Percentiles rank a stretch among this genome's conserved stretches.
These are phyloP conservation scores for Ustulina deusta DNA, from an alignment of 2,329 filamentous ascomycete species.

Conservation along the genomic window DNA sequence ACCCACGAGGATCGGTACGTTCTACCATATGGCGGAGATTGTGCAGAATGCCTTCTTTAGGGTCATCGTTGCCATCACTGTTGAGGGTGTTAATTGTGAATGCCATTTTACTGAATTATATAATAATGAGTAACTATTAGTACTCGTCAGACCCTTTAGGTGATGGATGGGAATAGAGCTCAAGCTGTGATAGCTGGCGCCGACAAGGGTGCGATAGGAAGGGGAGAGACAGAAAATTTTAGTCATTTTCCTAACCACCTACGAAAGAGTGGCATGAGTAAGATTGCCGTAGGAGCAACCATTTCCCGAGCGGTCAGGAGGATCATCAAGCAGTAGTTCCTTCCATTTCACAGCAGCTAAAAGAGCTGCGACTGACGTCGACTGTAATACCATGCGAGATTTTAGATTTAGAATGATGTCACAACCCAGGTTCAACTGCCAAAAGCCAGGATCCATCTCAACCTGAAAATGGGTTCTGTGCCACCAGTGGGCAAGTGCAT, in stretches of 20 bases:
- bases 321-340: neutral
- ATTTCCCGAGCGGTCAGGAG: neutral
- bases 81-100: slow-evolving; percentile 11
- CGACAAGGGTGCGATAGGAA: neutral
- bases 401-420: neutral
- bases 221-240: no score
- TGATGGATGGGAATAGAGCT: neutral
- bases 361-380: neutral
- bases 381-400: no score
- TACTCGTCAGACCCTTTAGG: slow-evolving; percentile 6
- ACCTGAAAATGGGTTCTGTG: neutral
- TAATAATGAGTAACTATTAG: neutral
- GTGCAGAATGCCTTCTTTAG: slow-evolving; percentile 19
- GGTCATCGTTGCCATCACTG: neutral
- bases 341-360: neutral
- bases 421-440: neutral
- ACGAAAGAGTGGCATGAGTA: no score
- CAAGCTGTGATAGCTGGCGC: no score
- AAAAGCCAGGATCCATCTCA: neutral
- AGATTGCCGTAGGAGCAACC: neutral
- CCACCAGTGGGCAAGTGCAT: neutral
- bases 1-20: slow-evolving; percentile 36
- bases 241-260: neutral
- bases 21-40: slow-evolving; percentile 27
- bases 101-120: slow-evolving; percentile 17